Conservation (phyloP, 2,329 filamentous ascomycete species). For the Botryotinia narcissicola region DNA sequence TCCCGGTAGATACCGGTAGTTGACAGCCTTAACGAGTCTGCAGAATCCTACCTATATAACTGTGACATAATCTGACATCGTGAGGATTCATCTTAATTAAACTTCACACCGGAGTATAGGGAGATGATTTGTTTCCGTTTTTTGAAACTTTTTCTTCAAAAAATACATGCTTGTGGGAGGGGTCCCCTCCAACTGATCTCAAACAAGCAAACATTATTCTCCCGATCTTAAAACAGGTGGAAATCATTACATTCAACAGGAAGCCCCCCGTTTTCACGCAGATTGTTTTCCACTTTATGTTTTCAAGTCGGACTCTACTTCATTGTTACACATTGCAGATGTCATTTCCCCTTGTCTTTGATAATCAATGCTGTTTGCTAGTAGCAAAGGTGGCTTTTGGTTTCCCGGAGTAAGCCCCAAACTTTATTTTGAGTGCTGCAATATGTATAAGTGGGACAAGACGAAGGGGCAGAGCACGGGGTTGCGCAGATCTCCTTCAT, state of each 20-base stretch:
- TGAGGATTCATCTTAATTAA: not conserved
- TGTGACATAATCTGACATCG: not conserved
- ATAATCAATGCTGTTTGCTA: not conserved
- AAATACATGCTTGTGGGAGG: too few relatives aligned
- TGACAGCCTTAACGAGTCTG: not conserved
- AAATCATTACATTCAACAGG: too few relatives aligned
- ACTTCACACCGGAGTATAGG: not conserved
- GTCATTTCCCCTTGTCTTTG: not conserved
- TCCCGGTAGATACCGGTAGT: not conserved
- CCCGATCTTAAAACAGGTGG: too few relatives aligned
- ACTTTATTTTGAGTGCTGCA: not conserved
- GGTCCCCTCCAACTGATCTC: too few relatives aligned
- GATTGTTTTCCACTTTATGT: not conserved
- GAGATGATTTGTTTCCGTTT: too few relatives aligned
- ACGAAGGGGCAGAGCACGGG: not conserved
- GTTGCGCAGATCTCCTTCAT: not conserved
- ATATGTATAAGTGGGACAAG: not conserved
- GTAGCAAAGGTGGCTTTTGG: not conserved
- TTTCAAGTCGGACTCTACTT: not conserved
- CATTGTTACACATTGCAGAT: too few relatives aligned
- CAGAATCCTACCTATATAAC: not conserved
- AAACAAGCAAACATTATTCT: too few relatives aligned
- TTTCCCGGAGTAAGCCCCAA: not conserved
- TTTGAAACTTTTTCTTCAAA: too few relatives aligned
- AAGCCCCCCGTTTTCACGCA: not conserved